phyloP scores from a whole-genome alignment of 83 land plant species.

The Thuja plicata region DNA sequence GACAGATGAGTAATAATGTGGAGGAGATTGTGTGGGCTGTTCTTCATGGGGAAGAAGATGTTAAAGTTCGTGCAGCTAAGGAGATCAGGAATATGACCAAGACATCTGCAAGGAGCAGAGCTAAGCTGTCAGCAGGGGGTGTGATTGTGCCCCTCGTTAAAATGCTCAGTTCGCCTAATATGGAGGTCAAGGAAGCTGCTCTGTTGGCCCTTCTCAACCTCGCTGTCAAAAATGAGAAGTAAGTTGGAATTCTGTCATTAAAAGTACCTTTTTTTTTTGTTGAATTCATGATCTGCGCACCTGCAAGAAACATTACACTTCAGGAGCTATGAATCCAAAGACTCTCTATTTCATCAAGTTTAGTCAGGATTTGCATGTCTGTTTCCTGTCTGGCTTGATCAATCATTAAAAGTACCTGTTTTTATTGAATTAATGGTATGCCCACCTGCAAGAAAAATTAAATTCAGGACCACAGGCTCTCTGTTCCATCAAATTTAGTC shows the following conservation, averaged over 20 bases:
- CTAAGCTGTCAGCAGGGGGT: slow-evolving; percentile 36
- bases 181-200: slow-evolving; percentile 44
- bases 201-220: slow-evolving; percentile 72
- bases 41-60: slow-evolving; percentile 32
- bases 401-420: background rate
- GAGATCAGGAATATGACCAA: slow-evolving; percentile 75
- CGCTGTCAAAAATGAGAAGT: slow-evolving; percentile 78
- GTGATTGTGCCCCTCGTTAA: slow-evolving; percentile 48
- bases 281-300: background rate
- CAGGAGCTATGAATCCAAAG: background rate
- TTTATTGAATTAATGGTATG: background rate
- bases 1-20: slow-evolving; percentile 12
- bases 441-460: background rate
- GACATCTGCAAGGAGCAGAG: slow-evolving; percentile 54
- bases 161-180: slow-evolving; percentile 37
- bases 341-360: no score
- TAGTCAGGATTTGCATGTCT: slow-evolving; percentile 16
- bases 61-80: slow-evolving; percentile 42
- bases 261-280: background rate
- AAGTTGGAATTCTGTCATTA: background rate
- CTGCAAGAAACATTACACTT: background rate
- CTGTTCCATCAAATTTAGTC: no score
- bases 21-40: slow-evolving; percentile 27
- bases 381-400: background rate
- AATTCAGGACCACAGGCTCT: background rate